Conservation (phyloP, 306 rosid species). For the Vigna mungo region DNA sequence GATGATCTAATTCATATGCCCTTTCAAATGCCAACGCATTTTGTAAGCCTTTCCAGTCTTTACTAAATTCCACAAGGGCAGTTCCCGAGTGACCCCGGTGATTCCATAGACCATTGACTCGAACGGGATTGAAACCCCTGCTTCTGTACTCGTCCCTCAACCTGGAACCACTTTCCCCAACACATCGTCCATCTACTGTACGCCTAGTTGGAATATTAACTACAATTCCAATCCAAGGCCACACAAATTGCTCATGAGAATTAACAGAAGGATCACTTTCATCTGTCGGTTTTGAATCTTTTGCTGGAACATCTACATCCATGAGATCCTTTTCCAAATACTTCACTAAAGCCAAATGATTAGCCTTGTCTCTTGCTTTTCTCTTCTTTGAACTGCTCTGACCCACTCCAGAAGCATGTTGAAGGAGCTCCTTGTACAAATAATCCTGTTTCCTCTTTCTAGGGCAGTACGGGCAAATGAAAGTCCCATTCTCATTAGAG, state of each 20-base stretch:
- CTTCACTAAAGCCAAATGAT: conserved; percentile 77
- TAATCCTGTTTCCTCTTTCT: conserved; percentile 73
- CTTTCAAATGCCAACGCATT: conserved; percentile 91
- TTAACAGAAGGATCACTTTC: conserved; percentile 51
- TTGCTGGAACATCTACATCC: conserved; percentile 52
- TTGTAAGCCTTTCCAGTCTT: conserved; percentile 86
- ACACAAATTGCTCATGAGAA: conserved; percentile 77
- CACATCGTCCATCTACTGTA: conserved; percentile 64
- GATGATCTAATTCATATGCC: conserved; percentile 72
- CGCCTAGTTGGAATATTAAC: conserved; percentile 80
- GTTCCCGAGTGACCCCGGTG: conserved; percentile 83
- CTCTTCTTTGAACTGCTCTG: conserved; percentile 82
- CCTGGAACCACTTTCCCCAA: conserved; percentile 89
- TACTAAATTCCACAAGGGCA: conserved; percentile 83
- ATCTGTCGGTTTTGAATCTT: conserved; percentile 36
- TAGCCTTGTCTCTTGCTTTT: conserved; percentile 73
- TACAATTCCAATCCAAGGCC: conserved; percentile 94
- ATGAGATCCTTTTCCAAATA: conserved; percentile 73
- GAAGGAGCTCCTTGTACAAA: conserved; percentile 71
- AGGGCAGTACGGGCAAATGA: conserved; percentile 84
- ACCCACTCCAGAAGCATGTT: conserved; percentile 97
- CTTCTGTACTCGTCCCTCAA: conserved; percentile 78
- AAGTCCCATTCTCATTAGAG: conserved; percentile 66
- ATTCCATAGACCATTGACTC: conserved; percentile 87
- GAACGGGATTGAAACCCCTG: conserved; percentile 81